A percentile compares a stretch with the other conserved stretches of the same genome.
phyloP scores from a whole-genome alignment of 345 rosid species.

The Gossypium herbaceum region DNA sequence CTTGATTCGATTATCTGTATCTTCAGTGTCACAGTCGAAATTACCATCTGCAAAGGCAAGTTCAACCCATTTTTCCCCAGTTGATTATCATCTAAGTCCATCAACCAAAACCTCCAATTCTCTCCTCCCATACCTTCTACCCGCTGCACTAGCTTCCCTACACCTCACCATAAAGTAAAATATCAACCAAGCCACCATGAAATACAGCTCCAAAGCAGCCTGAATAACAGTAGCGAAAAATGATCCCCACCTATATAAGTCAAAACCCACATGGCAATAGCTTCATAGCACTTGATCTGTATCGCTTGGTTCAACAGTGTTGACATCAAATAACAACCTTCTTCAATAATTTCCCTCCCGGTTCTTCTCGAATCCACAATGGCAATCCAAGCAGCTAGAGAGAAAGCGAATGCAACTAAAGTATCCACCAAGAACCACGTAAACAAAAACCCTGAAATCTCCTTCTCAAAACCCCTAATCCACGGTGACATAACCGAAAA shows the following conservation, averaged over 20 bases:
- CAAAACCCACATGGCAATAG: constrained; percentile 58
- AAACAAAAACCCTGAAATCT: constrained; percentile 79
- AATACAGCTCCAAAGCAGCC: constrained; percentile 73
- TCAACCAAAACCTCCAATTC: constrained; percentile 75
- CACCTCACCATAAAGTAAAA: constrained; percentile 72
- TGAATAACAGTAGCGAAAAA: constrained; percentile 58
- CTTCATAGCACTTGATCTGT: constrained; percentile 76
- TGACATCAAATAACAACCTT: constrained; percentile 73
- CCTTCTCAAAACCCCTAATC: constrained; percentile 78
- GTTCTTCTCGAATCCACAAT: constrained; percentile 76
- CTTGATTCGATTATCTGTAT: constrained; percentile 21
- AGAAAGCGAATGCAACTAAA: constrained; percentile 51
- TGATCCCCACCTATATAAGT: constrained; percentile 46
- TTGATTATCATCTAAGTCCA: constrained; percentile 54
- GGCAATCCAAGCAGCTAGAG: constrained; percentile 86
- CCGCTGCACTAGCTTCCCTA: constrained; percentile 61
- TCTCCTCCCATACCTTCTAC: constrained; percentile 75
- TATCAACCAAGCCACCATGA: constrained; percentile 85
- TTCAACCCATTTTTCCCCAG: constrained; percentile 15
- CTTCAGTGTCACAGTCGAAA: constrained; percentile 31
- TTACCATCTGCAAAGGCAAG: constrained; percentile 19
- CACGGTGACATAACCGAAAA: constrained; percentile 78
- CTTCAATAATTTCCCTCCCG: constrained; percentile 81
- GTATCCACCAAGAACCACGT: constrained; percentile 80
- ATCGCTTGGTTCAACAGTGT: constrained; percentile 68